These are phyloP conservation scores for Fusarium falciforme DNA, from an alignment of 2,329 filamentous ascomycete species.

Conservation along the genomic window DNA sequence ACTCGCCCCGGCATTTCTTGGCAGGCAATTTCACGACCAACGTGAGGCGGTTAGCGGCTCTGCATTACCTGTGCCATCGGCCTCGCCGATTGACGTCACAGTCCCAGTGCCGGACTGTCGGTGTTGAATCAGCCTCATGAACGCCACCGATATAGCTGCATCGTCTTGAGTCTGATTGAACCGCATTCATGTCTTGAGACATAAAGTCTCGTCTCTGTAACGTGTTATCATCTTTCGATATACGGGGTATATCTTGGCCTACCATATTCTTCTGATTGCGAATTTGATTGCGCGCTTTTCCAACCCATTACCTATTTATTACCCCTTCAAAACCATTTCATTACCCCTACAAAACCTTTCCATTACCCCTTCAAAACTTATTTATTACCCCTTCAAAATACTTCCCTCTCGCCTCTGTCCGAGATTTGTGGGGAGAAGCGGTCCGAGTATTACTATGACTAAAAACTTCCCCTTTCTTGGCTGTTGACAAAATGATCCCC, in stretches of 20 bases:
- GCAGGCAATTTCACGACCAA: not conserved
- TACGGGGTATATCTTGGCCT: not conserved
- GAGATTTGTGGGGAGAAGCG: slow-evolving; percentile 8
- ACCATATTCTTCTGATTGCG: not conserved
- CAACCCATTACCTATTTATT: not conserved
- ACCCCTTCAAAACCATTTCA: not conserved
- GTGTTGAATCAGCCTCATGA: slow-evolving; percentile 18
- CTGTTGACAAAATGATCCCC: slow-evolving; percentile 23
- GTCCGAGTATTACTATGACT: slow-evolving; percentile 29
- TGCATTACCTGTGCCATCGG: slow-evolving; percentile 16
- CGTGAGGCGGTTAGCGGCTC: slow-evolving; percentile 7
- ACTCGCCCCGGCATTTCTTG: not conserved
- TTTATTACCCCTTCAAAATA: not conserved
- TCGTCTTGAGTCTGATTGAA: not conserved
- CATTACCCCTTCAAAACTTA: not conserved
- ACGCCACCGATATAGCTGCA: slow-evolving; percentile 11
- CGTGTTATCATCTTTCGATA: not conserved
- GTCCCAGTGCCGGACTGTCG: slow-evolving; percentile 11
- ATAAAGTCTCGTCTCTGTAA: not conserved
- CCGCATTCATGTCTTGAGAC: not conserved
- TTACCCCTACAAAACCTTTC: not conserved
- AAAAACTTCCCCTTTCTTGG: slow-evolving; percentile 19
- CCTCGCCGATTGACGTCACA: slow-evolving; percentile 23
- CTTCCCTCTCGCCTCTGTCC: not conserved
- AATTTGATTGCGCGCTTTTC: not conserved